Base-by-base conservation (phyloP, 2,329 filamentous ascomycete species). In the Apiospora phragmitis region DNA sequence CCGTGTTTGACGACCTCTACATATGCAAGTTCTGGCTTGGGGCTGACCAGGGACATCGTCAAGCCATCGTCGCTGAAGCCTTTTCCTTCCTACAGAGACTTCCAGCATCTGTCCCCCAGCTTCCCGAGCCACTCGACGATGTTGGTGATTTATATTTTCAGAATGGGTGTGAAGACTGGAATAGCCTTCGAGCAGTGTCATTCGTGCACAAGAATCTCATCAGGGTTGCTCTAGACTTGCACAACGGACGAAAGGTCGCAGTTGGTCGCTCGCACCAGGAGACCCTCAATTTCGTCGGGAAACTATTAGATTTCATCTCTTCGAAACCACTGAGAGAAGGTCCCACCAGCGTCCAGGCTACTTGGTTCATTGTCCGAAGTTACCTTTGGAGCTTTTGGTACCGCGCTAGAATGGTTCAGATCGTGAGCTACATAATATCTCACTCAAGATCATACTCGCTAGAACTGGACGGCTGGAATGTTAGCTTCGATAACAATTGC, bases 301-400 rank as follows among this genome's bases (percentile, higher is more conserved):
- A 35, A 11, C 66, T 68, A 5, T 21, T 68, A 11, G 45, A 32
- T 43, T 49, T 26, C 32, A 12, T 68, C 42, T 32, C 66, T 35
- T 49, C 24, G n/a, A 68, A 68, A 21, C 18, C 29, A n/a, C 14
- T 45, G 5, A 38, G 8, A 21, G 66, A 32, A 32, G 66, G 32
- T 9, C 18, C 38, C 5, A n/a, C n/a, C 32, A 24, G 7, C 38
- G 43, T 5, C 3, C 21, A 45, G n/a, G n/a, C n/a, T 49, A n/a
- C 42, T 35, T 68, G 66, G 38, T 32, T 68, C 12, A 29, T 68
- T 35, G 42, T 49, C 1, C n/a, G 43, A 35, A 11, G 29, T 21
- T 68, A 43, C 32, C 66, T 68, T 7, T 68, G 66, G 42, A 43
- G 35, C 41, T 68, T 32, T 18, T 68, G 66, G 42, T n/a, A 68